Evolutionary conservation across 129 eudicot species (phyloP).

Genomic region (Centrapalus pauciflorus): DNA sequence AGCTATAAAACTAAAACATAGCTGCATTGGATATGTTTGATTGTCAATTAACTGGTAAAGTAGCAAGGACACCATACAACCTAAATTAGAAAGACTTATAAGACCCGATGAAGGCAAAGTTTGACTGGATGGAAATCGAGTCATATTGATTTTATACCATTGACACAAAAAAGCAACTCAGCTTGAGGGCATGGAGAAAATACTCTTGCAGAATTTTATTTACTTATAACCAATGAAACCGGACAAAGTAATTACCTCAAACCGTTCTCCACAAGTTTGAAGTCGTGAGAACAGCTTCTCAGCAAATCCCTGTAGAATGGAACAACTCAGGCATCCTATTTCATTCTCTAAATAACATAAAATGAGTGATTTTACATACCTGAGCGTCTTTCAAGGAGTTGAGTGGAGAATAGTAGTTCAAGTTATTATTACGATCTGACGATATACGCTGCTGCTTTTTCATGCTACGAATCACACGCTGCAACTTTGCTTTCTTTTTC

Average conservation of each 20-base stretch:
- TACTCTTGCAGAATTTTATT: too few relatives aligned
- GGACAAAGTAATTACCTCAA: constrained; percentile 54
- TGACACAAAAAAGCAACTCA: too few relatives aligned
- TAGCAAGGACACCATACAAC: too few relatives aligned
- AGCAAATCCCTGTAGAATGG: constrained; percentile 63
- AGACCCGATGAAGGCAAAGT: too few relatives aligned
- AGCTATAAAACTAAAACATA: too few relatives aligned
- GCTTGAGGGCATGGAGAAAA: too few relatives aligned
- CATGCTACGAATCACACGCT: constrained; percentile 92
- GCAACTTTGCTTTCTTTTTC: constrained; percentile 97
- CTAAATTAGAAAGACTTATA: too few relatives aligned
- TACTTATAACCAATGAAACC: constrained; percentile 7
- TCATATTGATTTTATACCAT: too few relatives aligned
- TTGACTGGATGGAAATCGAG: too few relatives aligned
- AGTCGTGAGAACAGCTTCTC: constrained; percentile 83
- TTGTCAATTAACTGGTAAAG: too few relatives aligned
- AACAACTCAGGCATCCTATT: constrained; percentile 1
- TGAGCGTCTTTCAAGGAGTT: constrained; percentile 79
- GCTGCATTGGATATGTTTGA: too few relatives aligned
- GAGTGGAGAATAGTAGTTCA: constrained; percentile 77
- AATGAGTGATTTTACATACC: constrained; percentile 34
- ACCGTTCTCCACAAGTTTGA: constrained; percentile 65
- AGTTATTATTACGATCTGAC: constrained; percentile 50
- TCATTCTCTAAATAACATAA: neutral
- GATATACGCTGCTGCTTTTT: constrained; percentile 84